These are phyloP conservation scores for Fraxinus nigra DNA, from an alignment of 305 asterid genomes.

Conservation along the genomic window DNA sequence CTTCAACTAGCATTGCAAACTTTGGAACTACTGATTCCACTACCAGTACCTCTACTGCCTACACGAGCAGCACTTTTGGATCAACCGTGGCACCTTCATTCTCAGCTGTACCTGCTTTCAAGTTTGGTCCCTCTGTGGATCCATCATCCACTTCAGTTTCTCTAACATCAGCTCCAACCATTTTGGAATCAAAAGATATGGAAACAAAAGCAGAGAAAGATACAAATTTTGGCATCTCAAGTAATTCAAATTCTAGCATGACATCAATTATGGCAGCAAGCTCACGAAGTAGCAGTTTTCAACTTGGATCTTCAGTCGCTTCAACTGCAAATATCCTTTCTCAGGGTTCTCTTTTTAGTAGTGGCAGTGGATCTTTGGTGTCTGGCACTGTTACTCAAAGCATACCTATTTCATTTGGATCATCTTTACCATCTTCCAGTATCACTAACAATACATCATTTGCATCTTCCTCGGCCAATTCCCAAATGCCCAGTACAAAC, in stretches of 20 bases:
- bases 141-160: conserved; percentile 30
- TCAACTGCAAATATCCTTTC: conserved; percentile 26
- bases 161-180: conserved; percentile 31
- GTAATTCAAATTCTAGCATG: conserved; percentile 22
- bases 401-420: conserved; percentile 24
- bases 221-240: conserved; percentile 33
- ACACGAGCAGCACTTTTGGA: conserved; percentile 31
- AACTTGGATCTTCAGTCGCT: conserved; percentile 24
- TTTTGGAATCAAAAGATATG: conserved; percentile 20
- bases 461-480: conserved; percentile 28
- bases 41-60: conserved; percentile 29
- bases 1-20: conserved; percentile 33
- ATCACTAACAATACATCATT: conserved; percentile 27
- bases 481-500: conserved; percentile 17
- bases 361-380: conserved; percentile 28
- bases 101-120: conserved; percentile 29
- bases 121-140: conserved; percentile 36
- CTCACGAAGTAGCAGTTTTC: conserved; percentile 34
- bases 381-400: conserved; percentile 28
- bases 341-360: conserved; percentile 32
- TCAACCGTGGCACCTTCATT: conserved; percentile 28
- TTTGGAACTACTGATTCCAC: conserved; percentile 24
- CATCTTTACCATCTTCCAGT: conserved; percentile 23
- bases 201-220: conserved; percentile 18
- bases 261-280: conserved; percentile 31